A percentile compares a stretch with the other conserved stretches of the same genome.
Conservation (phyloP, 306 rosid species). For the Cucurbita moschata region DNA sequence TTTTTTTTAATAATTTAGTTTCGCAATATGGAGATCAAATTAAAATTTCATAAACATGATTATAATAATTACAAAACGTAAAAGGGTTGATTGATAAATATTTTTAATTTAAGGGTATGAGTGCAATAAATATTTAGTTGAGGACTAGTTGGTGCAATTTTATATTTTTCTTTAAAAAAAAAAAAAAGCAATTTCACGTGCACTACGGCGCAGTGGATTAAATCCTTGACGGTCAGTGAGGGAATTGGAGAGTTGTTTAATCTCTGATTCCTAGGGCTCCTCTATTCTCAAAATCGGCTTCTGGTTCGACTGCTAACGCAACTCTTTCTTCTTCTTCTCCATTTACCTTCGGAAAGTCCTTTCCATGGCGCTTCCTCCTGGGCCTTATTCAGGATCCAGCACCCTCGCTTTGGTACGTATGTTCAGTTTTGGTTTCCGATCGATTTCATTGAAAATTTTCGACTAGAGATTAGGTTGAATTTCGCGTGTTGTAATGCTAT, state of each 20-base stretch:
- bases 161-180: too few relatives aligned
- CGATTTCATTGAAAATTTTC: background rate
- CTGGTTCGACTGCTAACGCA: background rate
- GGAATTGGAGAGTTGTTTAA: background rate
- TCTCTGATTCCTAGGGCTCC: background rate
- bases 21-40: too few relatives aligned
- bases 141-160: too few relatives aligned
- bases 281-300: background rate
- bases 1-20: too few relatives aligned
- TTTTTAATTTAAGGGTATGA: too few relatives aligned
- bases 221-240: background rate
- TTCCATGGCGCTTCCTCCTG: constrained; percentile 68
- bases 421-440: background rate
- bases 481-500: background rate
- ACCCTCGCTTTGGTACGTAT: constrained; percentile 65
- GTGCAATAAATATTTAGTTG: too few relatives aligned
- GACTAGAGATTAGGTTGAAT: background rate
- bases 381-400: constrained; percentile 87
- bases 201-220: background rate
- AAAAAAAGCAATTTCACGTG: background rate
- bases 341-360: background rate
- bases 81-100: too few relatives aligned
- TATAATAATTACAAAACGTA: too few relatives aligned
- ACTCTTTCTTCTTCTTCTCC: background rate
- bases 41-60: too few relatives aligned